Evolutionary conservation across 805 yeast genomes (phyloP).

Genomic region (Wickerhamiella galacta): DNA sequence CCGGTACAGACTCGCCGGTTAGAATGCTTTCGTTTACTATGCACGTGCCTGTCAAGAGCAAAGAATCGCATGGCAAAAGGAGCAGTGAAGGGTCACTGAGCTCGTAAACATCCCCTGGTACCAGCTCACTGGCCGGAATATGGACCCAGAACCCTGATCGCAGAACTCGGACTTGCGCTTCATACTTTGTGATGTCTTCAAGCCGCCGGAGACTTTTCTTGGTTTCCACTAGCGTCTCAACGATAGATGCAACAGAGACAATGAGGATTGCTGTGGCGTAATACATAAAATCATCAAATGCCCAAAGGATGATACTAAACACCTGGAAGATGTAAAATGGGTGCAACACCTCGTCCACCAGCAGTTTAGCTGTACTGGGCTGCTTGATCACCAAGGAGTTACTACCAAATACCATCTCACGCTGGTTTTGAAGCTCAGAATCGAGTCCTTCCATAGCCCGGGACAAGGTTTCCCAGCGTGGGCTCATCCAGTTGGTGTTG

Average conservation of each 20-base stretch:
- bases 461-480: conserved; percentile 49
- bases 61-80: conserved; percentile 74
- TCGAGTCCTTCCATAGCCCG: conserved; percentile 47
- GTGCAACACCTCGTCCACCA: conserved; percentile 78
- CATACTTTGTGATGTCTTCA: conserved; percentile 52
- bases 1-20: conserved; percentile 97
- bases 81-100: conserved; percentile 67
- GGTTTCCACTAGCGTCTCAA: conserved; percentile 76
- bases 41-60: conserved; percentile 79
- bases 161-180: conserved; percentile 75
- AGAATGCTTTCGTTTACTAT: conserved; percentile 96
- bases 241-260: conserved; percentile 66
- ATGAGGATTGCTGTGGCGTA: conserved; percentile 85
- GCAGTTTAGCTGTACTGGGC: conserved; percentile 44
- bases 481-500: conserved; percentile 75
- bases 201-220: conserved; percentile 54
- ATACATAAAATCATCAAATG: conserved; percentile 79
- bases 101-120: conserved; percentile 93
- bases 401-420: conserved; percentile 57
- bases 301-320: conserved; percentile 82
- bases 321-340: conserved; percentile 94
- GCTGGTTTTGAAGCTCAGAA: conserved; percentile 47
- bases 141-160: conserved; percentile 90
- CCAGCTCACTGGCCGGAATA: conserved; percentile 56
- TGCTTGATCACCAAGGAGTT: conserved; percentile 64